Conservation (phyloP, 768 basidiomycete genomes). For the Gloeophyllum trabeum region DNA sequence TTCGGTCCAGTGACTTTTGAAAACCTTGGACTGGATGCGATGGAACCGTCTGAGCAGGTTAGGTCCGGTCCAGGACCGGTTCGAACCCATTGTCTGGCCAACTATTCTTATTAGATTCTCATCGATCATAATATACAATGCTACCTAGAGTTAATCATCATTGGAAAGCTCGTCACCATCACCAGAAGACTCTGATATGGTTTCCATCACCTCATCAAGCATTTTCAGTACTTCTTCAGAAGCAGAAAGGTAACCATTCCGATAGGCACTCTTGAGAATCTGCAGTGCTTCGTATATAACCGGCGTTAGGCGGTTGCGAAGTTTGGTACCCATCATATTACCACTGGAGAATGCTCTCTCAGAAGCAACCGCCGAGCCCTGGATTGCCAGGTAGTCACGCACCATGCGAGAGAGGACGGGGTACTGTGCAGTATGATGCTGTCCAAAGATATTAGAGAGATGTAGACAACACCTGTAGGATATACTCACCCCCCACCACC, state of each 20-base stretch:
- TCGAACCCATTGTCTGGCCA: not conserved
- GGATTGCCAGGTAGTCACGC: conserved; percentile 8
- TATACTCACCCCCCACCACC: conserved; percentile 14
- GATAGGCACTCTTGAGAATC: conserved; percentile 18
- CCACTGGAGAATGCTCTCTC: conserved; percentile 18
- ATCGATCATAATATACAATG: too few species aligned
- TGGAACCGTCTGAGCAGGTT: not conserved
- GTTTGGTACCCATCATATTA: conserved; percentile 13
- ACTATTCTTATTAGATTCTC: not conserved
- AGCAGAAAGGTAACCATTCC: conserved; percentile 16
- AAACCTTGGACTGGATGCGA: not conserved
- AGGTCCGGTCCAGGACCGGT: not conserved
- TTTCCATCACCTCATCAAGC: not conserved
- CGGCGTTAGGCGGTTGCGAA: conserved; percentile 11
- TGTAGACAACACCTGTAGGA: not conserved
- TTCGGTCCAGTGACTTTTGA: not conserved
- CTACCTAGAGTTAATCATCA: too few species aligned
- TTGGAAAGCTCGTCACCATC: too few species aligned
- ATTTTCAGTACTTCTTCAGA: not conserved
- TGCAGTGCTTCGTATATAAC: conserved; percentile 17
- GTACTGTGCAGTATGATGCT: conserved; percentile 1
- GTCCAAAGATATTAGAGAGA: not conserved
- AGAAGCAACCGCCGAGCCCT: conserved; percentile 10
- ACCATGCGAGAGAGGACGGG: conserved; percentile 4
- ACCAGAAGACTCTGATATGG: not conserved